Percentiles rank a stretch among this genome's conserved stretches.
These are phyloP conservation scores for Davidsoniella virescens DNA, from an alignment of 2,329 filamentous ascomycete species.

Conservation along the genomic window DNA sequence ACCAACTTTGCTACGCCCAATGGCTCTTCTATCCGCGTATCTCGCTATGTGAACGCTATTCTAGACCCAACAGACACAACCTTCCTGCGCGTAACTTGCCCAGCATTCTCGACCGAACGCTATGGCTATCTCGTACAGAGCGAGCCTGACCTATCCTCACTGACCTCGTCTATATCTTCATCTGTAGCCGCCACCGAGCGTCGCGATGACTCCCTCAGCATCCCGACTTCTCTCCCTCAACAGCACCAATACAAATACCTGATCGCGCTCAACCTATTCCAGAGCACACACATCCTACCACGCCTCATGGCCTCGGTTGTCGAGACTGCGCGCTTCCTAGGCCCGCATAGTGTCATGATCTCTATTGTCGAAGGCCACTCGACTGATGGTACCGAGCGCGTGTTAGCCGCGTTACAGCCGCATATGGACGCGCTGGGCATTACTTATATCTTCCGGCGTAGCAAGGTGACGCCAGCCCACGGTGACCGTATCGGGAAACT, in stretches of 20 bases:
- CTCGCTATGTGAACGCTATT: conserved; percentile 19
- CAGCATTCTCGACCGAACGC: conserved; percentile 14
- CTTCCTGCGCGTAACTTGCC: conserved; percentile 19
- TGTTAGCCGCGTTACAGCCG: conserved; percentile 27
- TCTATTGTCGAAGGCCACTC: conserved; percentile 41
- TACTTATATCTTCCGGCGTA: conserved; percentile 27
- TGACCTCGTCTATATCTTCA: not conserved
- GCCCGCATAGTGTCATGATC: conserved; percentile 32
- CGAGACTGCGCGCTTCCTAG: conserved; percentile 32
- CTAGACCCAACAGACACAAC: conserved; percentile 16
- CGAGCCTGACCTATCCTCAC: not conserved
- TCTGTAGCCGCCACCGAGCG: too few relatives aligned
- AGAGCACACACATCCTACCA: conserved; percentile 29
- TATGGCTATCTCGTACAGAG: conserved; percentile 15
- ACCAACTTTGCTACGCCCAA: not conserved
- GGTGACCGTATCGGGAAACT: conserved; percentile 30
- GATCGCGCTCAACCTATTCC: conserved; percentile 36
- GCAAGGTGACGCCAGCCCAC: conserved; percentile 26
- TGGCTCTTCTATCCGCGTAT: conserved; percentile 10
- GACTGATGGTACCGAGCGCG: conserved; percentile 34
- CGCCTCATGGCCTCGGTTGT: conserved; percentile 35
- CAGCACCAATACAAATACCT: conserved; percentile 23
- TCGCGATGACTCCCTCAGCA: too few relatives aligned
- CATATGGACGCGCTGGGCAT: conserved; percentile 24
- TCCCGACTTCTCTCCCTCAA: too few relatives aligned